Base-by-base conservation (phyloP, 2,329 filamentous ascomycete genomes). In the Ophiostoma novo-ulmi region DNA sequence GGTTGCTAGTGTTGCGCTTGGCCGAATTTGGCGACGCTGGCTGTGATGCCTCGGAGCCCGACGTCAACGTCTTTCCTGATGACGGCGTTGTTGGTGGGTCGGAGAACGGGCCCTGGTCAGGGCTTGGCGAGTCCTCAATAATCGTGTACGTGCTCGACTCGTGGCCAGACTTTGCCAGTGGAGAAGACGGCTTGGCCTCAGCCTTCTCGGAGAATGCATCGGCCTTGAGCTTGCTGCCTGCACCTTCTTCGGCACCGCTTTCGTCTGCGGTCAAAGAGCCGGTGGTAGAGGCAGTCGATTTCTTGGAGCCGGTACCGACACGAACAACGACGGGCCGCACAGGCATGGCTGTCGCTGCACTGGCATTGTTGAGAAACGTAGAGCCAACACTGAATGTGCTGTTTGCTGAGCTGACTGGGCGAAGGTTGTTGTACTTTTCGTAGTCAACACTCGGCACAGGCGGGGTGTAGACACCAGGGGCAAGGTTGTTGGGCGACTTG, bases 401-500 rank as follows among this genome's bases (percentile, higher is more conserved):
- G 70, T 80, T 83, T 13, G 79, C 75, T 6, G 82, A 82, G 75
- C 87, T 89, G 74, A 83, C 84, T 31, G 83, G 87, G 71, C 80
- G 82, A 69, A 75, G 74, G 75, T 71, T 75, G 48, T 80, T 82
- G 76, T 87, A 89, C 77, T 84, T 87, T 73, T 85, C 85, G 73
- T 85, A 87, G 76, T 93, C 89, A 75, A 95, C 88, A 71, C 83
- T 82, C 7, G 91, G 91, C 6, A 94, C 89, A 0, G 92, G 91
- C 3, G 92, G 92, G 22, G 90, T 82, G 67, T 81, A 77, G 68
- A 82, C 80, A 41, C 44, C 44, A 76, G 82, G 87, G 69, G 83
- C 87, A 2, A 72, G 69, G 26, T 69, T 70, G 70, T 83, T 84
- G 71, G 81, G 84, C 7, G 91, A 91, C 80, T 93, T 95, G 74